Conservation (phyloP, 371 early-diverging fungal species). For the Smittium mucronatum region DNA sequence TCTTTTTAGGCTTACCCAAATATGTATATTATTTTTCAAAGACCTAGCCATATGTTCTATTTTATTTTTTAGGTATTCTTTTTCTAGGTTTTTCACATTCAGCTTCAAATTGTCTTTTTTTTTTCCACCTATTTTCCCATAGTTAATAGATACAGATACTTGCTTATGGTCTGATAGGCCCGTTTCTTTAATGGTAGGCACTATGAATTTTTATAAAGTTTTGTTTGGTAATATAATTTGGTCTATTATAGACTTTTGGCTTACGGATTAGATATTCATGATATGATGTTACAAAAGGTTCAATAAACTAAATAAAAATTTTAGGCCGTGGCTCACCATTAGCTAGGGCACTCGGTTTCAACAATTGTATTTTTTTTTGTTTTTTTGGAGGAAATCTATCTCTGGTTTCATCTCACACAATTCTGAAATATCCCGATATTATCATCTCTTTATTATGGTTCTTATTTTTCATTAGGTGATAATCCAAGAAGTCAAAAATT, state of each 20-base stretch:
- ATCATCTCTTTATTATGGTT: no score
- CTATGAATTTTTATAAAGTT: not conserved
- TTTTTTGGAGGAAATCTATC: not conserved
- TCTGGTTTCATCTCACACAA: not conserved
- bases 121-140: not conserved
- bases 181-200: not conserved
- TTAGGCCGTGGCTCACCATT: not conserved
- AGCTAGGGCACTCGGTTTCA: no score
- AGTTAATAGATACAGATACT: not conserved
- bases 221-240: not conserved
- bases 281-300: not conserved
- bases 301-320: not conserved
- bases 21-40: no score
- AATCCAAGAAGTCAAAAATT: no score
- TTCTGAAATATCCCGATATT: not conserved
- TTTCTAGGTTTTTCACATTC: not conserved
- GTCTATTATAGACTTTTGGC: not conserved
- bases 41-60: not conserved
- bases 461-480: no score
- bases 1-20: no score
- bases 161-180: not conserved
- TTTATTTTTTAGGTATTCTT: not conserved
- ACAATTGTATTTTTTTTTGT: not conserved
- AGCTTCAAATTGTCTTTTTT: not conserved
- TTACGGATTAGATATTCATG: not conserved